Percentiles rank a stretch among this genome's conserved stretches.
phyloP scores from a whole-genome alignment of 1,284 basidiomycete genomes.

The Peniophora sp. region DNA sequence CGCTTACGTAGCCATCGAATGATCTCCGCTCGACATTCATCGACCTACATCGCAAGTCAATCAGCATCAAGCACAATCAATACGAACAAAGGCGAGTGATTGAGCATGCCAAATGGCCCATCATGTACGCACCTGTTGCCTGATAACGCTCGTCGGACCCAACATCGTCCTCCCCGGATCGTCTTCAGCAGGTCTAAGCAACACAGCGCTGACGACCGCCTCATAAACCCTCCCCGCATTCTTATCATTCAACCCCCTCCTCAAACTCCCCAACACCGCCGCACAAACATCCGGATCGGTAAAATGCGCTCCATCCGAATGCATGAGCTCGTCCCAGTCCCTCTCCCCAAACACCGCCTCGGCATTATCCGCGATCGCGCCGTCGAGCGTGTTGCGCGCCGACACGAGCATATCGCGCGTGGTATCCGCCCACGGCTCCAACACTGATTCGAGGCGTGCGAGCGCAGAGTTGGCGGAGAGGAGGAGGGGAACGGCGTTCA shows the following conservation, averaged over 20 bases:
- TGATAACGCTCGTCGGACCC: conserved; percentile 51
- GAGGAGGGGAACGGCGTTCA: conserved; percentile 60
- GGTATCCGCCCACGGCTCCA: conserved; percentile 63
- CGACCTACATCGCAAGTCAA: conserved; percentile 41
- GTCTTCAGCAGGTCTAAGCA: not conserved
- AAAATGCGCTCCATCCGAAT: conserved; percentile 61
- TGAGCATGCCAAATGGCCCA: no score
- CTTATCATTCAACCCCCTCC: conserved; percentile 48
- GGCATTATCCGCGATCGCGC: conserved; percentile 49
- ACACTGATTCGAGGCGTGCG: conserved; percentile 41
- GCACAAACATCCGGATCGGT: conserved; percentile 69
- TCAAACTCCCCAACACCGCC: conserved; percentile 58
- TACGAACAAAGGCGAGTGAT: no score
- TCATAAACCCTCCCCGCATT: conserved; percentile 70
- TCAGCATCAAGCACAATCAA: no score
- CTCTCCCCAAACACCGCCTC: conserved; percentile 56
- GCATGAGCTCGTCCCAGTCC: conserved; percentile 70
- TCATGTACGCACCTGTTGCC: no score
- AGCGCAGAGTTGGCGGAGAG: conserved; percentile 61
- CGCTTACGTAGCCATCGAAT: conserved; percentile 57
- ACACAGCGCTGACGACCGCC: conserved; percentile 28
- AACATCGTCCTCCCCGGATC: conserved; percentile 49
- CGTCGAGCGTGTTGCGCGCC: conserved; percentile 53
- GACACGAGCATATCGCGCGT: conserved; percentile 56
- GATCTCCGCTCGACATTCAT: conserved; percentile 63